Base-by-base conservation (phyloP, 2,329 filamentous ascomycete genomes). In the Metarhizium brunneum region DNA sequence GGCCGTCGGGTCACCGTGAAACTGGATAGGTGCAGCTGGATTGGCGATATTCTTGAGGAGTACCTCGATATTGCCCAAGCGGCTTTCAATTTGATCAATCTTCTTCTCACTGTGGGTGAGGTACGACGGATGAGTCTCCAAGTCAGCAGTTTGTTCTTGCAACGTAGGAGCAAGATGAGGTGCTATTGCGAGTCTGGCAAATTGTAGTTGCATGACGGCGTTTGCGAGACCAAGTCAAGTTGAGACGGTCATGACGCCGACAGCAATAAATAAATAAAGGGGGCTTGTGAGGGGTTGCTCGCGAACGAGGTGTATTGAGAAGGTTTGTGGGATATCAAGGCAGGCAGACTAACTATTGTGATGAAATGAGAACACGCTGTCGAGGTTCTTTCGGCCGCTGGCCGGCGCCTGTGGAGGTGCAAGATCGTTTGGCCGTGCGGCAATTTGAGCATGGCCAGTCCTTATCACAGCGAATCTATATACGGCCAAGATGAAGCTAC, bases 381-480 rank as follows among this genome's bases (percentile, higher is more conserved):
- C 79, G 73, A 48, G 73, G 69, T 62, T 82, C 79, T 63, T 78
- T 80, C 30, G 78, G 76, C 57, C 78, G 75, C 62, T 82, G 79
- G 7, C 77, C 76, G 13, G 73, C 69, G 3, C 80, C 79, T 0
- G 78, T 81, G 4, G 78, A 82, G 56, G 77, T 81, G 63, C 80
- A 83, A 13, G 71, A 63, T 8, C 80, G 72, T 58, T 76, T 76
- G 32, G 79, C 77, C 29, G 74, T 79, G 38, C 76, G 74, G 62
- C 80, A 83, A 61, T 82, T 83, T 53, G 79, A 78, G 64, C 80
- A 83, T 30, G 80, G 80, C 58, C 74, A 76, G 45, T 80, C 76
- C 65, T 81, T 82, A 63, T 83, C 79, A 63, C 80, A 83, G 50
- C 79, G 78, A 56, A 83, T 80, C 80, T 83, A 54, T 29, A 50